Evolutionary conservation across 148 eudicot species (phyloP), one percentile per base, ranked within the genome.

Genomic region (Rhododendron williamsianum): DNA sequence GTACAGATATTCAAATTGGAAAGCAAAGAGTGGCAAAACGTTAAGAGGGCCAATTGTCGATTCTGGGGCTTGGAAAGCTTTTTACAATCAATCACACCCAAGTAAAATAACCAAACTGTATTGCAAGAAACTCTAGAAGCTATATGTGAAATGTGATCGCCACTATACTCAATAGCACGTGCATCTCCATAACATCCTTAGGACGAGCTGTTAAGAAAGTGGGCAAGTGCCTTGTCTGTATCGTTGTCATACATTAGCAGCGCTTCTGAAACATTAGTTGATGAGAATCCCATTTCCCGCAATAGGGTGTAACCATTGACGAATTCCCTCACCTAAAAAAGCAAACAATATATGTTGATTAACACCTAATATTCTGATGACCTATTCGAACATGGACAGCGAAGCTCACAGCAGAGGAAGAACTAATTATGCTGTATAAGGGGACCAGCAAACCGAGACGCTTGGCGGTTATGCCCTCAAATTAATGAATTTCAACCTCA

Each of bases 231-330:
- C 93, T 92, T 96, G 81, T 96, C 98, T 1, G 91, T 92, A 58
- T 95, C 98, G 86, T 95, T 97, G 84, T 97, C 98, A 65, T 89
- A 89, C 96, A 92, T 95, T 72, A 93, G 88, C 60, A 97, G 91
- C 33, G 93, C 99, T 80, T 97, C 98, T 16, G 90, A 95, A 84
- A 97, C 96, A 84, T 84, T 93, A 81, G 89, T 94, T 2, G 98
- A 88, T 63, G 97, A 76, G 89, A 97, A 97, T 6, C 99, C 99
- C 99, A 97, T 97, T 73, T 97, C 99, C 82, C 92, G 91, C 86
- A 97, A 91, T 52, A 90, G 90, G 12, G 89, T 91, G 88, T 84
- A 97, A 41, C 94, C 99, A 81, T 90, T 90, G 71, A 85, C 94
- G 85, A 97, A 97, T 82, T 94, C 98, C 87, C 89, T 93, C 18